A percentile compares a stretch with the other conserved stretches of the same genome.
These are phyloP conservation scores for Amauroascus verrucosus DNA, from an alignment of 2,329 filamentous ascomycete species.

Conservation along the genomic window DNA sequence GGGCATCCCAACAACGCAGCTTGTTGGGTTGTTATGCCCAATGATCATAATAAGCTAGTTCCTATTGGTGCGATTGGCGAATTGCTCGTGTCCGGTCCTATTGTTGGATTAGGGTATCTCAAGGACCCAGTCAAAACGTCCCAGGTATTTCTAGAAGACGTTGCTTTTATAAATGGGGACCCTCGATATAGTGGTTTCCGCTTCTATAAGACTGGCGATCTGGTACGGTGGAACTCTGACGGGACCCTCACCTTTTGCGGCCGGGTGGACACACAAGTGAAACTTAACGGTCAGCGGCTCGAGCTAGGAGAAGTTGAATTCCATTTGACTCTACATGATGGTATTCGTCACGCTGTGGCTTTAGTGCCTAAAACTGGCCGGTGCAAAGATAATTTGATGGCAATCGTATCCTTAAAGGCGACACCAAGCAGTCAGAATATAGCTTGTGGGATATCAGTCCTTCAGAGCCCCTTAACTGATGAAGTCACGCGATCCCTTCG, in stretches of 20 bases:
- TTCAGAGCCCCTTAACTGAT: background rate
- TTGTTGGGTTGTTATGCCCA: conserved; percentile 19
- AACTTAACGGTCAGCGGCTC: conserved; percentile 28
- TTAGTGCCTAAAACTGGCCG: conserved; percentile 1
- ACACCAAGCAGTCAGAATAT: background rate
- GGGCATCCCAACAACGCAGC: conserved; percentile 7
- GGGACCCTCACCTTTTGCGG: conserved; percentile 26
- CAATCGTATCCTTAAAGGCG: conserved; percentile 8
- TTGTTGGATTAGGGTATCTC: conserved; percentile 30
- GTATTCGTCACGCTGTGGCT: background rate
- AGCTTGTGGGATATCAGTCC: background rate
- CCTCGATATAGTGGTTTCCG: conserved; percentile 24
- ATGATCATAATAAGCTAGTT: conserved; percentile 18
- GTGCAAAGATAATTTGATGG: conserved; percentile 2
- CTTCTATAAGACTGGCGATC: conserved; percentile 30
- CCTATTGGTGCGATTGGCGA: conserved; percentile 22
- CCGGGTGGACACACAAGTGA: conserved; percentile 28
- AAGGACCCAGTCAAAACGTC: conserved; percentile 25
- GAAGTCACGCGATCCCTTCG: background rate
- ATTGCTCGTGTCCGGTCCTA: conserved; percentile 28
- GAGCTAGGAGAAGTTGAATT: conserved; percentile 28
- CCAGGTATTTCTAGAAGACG: conserved; percentile 5
- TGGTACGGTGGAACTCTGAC: conserved; percentile 24
- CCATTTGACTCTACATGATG: conserved; percentile 11
- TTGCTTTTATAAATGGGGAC: conserved; percentile 19